Evolutionary conservation across 1,284 basidiomycete genomes (phyloP).

Genomic region (Apiotrichum veenhuisii): DNA sequence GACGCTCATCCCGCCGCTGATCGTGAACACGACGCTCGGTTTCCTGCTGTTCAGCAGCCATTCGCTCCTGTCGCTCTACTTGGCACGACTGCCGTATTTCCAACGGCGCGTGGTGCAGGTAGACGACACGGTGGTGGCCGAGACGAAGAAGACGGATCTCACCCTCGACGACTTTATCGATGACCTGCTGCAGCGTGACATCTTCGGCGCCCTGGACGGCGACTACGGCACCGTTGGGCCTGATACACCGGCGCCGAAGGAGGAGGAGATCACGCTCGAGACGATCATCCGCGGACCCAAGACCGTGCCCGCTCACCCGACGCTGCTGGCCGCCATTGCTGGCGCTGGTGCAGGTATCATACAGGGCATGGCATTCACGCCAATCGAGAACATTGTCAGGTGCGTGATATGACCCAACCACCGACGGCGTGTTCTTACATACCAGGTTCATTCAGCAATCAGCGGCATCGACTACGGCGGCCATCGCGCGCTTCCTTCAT

Average conservation of each 20-base stretch:
- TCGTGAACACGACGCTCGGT: conserved; percentile 47
- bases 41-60: conserved; percentile 49
- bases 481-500: conserved; percentile 21
- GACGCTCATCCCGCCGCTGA: conserved; percentile 42
- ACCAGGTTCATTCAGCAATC: conserved; percentile 32
- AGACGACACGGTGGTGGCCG: conserved; percentile 2
- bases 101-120: conserved; percentile 16
- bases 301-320: conserved; percentile 44
- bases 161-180: conserved; percentile 8
- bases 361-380: conserved; percentile 46
- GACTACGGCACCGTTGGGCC: conserved; percentile 12
- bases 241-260: conserved; percentile 13
- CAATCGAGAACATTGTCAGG: conserved; percentile 48
- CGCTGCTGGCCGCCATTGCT: conserved; percentile 41
- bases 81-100: conserved; percentile 43
- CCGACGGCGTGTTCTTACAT: background rate
- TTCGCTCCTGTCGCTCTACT: conserved; percentile 41
- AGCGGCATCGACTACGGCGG: conserved; percentile 24
- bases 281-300: conserved; percentile 39
- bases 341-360: conserved; percentile 45
- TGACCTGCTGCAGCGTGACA: conserved; percentile 10
- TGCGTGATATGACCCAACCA: conserved; percentile 19
- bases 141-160: background rate
- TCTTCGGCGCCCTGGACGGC: conserved; percentile 16
- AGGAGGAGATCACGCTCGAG: conserved; percentile 41